phyloP scores from a whole-genome alignment of 768 basidiomycete genomes.

The Tulasnella sp. region DNA sequence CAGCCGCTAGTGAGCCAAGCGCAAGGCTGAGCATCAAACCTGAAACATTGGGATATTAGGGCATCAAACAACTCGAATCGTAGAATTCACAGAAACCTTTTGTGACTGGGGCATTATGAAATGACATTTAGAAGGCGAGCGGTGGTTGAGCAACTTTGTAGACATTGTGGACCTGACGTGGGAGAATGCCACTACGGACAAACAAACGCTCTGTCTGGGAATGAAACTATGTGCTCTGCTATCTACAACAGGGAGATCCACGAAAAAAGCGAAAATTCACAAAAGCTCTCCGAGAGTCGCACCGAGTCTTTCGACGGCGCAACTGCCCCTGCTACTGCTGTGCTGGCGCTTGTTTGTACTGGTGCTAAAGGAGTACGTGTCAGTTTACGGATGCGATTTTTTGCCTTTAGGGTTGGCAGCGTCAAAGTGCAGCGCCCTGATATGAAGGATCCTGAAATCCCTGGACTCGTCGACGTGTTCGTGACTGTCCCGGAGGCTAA shows the following conservation, averaged over 20 bases:
- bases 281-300: neutral
- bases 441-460: neutral
- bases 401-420: neutral
- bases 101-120: slow-evolving; percentile 59
- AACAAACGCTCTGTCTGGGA: neutral
- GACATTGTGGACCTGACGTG: neutral
- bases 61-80: slow-evolving; percentile 13
- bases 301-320: too few relatives aligned
- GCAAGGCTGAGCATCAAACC: slow-evolving; percentile 71
- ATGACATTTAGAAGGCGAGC: slow-evolving; percentile 22
- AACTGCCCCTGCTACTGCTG: neutral
- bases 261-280: neutral
- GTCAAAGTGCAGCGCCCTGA: neutral
- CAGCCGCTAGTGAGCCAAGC: slow-evolving; percentile 61
- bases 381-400: neutral
- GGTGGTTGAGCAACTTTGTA: neutral
- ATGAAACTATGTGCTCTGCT: neutral
- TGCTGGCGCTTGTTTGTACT: neutral
- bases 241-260: neutral
- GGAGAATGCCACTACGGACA: neutral
- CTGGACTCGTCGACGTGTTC: neutral
- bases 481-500: neutral
- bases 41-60: slow-evolving; percentile 28
- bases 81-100: slow-evolving; percentile 45
- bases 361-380: neutral